Evolutionary conservation across 495 filamentous ascomycete species (phyloP).

Genomic region (Neurospora sp.): DNA sequence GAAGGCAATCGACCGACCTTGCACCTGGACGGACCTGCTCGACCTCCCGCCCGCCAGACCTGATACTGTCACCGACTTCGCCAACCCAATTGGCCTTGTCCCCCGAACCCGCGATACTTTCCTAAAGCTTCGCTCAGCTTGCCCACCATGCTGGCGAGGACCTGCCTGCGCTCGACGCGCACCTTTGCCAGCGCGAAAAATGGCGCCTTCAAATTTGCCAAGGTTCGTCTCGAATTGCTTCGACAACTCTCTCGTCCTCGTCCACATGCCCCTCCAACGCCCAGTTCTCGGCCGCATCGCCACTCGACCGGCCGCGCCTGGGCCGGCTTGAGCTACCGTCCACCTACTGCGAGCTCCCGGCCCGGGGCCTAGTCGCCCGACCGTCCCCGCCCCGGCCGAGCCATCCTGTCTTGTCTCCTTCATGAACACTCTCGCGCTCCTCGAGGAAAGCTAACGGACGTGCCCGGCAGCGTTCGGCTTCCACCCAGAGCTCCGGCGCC

Average conservation of each 20-base stretch:
- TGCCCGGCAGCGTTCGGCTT: slow-evolving; percentile 45
- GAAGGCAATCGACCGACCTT: background rate
- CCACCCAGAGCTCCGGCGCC: slow-evolving; percentile 49
- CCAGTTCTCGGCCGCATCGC: background rate
- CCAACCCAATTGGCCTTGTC: slow-evolving; percentile 31
- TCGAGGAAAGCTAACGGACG: slow-evolving; percentile 19
- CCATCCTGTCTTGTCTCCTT: background rate
- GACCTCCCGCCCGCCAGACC: slow-evolving; percentile 17
- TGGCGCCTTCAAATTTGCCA: slow-evolving; percentile 46
- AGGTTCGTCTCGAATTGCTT: slow-evolving; percentile 38
- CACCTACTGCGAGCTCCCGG: background rate
- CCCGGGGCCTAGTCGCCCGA: background rate
- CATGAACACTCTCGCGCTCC: background rate
- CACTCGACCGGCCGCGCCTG: background rate
- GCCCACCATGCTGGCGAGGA: slow-evolving; percentile 77
- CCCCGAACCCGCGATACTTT: slow-evolving; percentile 20
- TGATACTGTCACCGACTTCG: slow-evolving; percentile 20
- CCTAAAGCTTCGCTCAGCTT: slow-evolving; percentile 36
- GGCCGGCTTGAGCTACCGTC: background rate
- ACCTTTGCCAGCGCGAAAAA: slow-evolving; percentile 60
- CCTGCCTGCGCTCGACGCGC: slow-evolving; percentile 71
- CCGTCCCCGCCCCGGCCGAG: background rate
- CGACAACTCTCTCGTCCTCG: background rate
- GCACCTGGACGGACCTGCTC: slow-evolving; percentile 18
- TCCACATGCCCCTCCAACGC: background rate